Evolutionary conservation across 345 rosid species (phyloP).

Genomic region (Brassica cretica): DNA sequence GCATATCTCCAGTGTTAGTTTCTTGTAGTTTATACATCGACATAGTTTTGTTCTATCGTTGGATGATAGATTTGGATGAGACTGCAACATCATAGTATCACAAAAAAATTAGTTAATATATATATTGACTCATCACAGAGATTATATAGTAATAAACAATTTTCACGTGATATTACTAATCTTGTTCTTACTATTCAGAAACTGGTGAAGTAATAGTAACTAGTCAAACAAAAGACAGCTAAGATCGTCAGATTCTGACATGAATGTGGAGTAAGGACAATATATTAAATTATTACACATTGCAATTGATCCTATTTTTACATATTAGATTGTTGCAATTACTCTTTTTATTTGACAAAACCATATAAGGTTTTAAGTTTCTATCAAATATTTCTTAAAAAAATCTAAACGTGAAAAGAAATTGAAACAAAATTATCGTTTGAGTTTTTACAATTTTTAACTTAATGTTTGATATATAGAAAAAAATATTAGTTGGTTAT

Average conservation of each 20-base stretch:
- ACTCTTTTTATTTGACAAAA: background rate
- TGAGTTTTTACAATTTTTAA: background rate
- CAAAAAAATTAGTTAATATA: background rate
- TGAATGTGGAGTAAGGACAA: background rate
- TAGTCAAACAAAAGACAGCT: slow-evolving; percentile 18
- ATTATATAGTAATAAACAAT: slow-evolving; percentile 3
- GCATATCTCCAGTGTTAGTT: slow-evolving; percentile 68
- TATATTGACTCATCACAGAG: background rate
- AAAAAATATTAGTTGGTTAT: background rate
- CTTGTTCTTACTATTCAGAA: slow-evolving; percentile 13
- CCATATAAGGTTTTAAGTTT: background rate
- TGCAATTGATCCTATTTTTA: background rate
- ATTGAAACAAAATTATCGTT: background rate
- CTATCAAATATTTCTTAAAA: background rate
- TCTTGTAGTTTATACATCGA: slow-evolving; percentile 65
- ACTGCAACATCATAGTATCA: slow-evolving; percentile 45
- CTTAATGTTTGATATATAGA: background rate
- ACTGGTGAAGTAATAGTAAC: background rate
- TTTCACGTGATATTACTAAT: slow-evolving; percentile 24
- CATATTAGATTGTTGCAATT: background rate
- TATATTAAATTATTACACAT: background rate
- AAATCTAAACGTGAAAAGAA: background rate
- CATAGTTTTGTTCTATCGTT: slow-evolving; percentile 66
- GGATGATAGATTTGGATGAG: slow-evolving; percentile 60
- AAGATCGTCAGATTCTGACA: background rate